phyloP scores from a whole-genome alignment of 164 flowering plant species.

The Magnolia sinica region DNA sequence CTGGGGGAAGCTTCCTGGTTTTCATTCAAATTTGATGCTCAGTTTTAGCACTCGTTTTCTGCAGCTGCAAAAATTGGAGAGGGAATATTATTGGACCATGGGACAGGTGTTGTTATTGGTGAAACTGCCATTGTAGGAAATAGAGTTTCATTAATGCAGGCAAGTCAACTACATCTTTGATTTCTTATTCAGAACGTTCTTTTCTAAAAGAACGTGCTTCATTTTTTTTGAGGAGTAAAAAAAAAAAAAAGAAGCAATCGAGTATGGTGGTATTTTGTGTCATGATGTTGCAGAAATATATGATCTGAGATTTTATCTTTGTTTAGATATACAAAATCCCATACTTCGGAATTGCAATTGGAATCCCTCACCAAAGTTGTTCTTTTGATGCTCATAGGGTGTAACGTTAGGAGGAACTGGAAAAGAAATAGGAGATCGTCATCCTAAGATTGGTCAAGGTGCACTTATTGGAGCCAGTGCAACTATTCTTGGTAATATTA shows the following conservation, averaged over 20 bases:
- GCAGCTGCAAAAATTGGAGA: slow-evolving; percentile 89
- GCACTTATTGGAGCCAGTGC: slow-evolving; percentile 31
- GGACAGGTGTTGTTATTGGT: slow-evolving; percentile 84
- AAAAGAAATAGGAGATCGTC: slow-evolving; percentile 30
- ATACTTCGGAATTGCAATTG: neutral
- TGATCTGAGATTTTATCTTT: neutral
- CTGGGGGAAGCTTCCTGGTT: no score
- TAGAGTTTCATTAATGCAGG: slow-evolving; percentile 89
- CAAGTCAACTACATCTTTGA: slow-evolving; percentile 18
- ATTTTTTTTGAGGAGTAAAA: neutral
- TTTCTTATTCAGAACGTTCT: neutral
- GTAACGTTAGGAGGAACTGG: slow-evolving; percentile 88
- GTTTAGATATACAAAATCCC: neutral
- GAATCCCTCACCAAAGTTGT: neutral
- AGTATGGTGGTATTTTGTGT: neutral
- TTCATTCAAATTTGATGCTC: neutral
- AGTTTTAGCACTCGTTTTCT: slow-evolving; percentile 2
- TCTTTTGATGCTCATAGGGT: neutral
- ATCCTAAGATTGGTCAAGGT: slow-evolving; percentile 18
- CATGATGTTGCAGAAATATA: neutral
- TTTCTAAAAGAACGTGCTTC: neutral
- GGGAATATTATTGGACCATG: slow-evolving; percentile 81
- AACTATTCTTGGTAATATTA: slow-evolving; percentile 76
- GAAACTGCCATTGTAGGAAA: slow-evolving; percentile 90
- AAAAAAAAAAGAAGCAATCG: neutral